These are phyloP conservation scores for Plantago elongata DNA, from an alignment of 257 asterid species.

Conservation along the genomic window DNA sequence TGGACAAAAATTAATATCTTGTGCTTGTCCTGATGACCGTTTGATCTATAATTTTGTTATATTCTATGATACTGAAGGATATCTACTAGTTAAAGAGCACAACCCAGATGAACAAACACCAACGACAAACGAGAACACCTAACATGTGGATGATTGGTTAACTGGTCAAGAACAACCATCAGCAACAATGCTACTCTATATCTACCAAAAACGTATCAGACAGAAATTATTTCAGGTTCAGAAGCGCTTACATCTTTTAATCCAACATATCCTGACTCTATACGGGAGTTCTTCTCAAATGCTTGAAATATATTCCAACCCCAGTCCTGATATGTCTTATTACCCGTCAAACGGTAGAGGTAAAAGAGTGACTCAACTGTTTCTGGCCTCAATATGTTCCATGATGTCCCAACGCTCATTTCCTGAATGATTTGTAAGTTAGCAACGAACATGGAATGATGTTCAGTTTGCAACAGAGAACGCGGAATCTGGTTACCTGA, in stretches of 20 bases:
- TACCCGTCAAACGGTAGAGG: conserved; percentile 98
- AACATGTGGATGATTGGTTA: too few species aligned
- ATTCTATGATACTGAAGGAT: too few species aligned
- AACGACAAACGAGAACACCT: too few species aligned
- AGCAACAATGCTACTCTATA: not conserved
- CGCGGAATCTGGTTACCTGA: conserved; percentile 43
- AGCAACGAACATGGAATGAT: conserved; percentile 5
- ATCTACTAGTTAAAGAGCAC: too few species aligned
- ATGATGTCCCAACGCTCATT: conserved; percentile 96
- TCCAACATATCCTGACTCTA: conserved; percentile 93
- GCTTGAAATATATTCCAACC: conserved; percentile 99
- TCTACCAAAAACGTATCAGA: not conserved
- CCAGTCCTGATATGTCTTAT: conserved; percentile 98
- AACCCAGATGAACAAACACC: too few species aligned
- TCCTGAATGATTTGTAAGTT: conserved; percentile 46
- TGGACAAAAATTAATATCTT: too few species aligned
- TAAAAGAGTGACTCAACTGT: conserved; percentile 97
- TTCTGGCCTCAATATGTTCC: conserved; percentile 99
- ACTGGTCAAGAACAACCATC: not conserved
- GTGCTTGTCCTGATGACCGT: too few species aligned
- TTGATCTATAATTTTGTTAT: too few species aligned
- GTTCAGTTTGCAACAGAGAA: conserved; percentile 4
- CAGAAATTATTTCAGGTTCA: conserved; percentile 7
- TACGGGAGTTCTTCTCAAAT: conserved; percentile 91
- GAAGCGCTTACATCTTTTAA: conserved; percentile 80